These are phyloP conservation scores for Drosera capensis DNA, from an alignment of 148 eudicot species.

Conservation along the genomic window DNA sequence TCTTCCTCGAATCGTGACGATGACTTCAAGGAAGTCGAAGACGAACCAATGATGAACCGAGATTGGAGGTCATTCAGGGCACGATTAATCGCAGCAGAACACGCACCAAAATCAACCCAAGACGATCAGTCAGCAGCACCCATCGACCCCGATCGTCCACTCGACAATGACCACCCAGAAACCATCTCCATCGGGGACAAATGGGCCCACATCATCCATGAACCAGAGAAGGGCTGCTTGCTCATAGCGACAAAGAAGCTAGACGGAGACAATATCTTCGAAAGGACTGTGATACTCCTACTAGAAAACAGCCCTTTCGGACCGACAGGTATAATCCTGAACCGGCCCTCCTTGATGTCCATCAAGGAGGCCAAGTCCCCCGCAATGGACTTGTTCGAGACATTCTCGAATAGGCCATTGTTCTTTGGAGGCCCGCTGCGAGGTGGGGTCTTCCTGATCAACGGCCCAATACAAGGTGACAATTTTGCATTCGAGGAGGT, in stretches of 20 bases:
- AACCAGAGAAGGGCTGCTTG: slow-evolving; percentile 80
- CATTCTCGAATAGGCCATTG: slow-evolving; percentile 47
- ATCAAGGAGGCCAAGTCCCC: slow-evolving; percentile 73
- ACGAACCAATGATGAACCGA: slow-evolving; percentile 4
- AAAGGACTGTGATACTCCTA: slow-evolving; percentile 67
- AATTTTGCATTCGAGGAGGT: slow-evolving; percentile 76
- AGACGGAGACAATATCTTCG: slow-evolving; percentile 89
- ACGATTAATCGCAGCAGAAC: slow-evolving; percentile 53
- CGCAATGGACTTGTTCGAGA: slow-evolving; percentile 31
- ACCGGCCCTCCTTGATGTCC: slow-evolving; percentile 86
- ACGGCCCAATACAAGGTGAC: slow-evolving; percentile 19
- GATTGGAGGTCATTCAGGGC: slow-evolving; percentile 94
- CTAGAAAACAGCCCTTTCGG: slow-evolving; percentile 60
- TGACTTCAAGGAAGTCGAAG: slow-evolving; percentile 23
- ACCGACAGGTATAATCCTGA: slow-evolving; percentile 69
- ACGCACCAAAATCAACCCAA: slow-evolving; percentile 7
- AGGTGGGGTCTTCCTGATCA: slow-evolving; percentile 55
- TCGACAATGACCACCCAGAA: slow-evolving; percentile 12
- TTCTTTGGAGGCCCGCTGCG: slow-evolving; percentile 79
- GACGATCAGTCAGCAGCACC: slow-evolving; percentile 7
- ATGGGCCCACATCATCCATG: slow-evolving; percentile 73
- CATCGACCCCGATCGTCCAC: slow-evolving; percentile 7
- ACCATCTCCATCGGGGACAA: slow-evolving; percentile 21
- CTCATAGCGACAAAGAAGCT: slow-evolving; percentile 82
- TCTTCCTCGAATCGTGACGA: slow-evolving; percentile 4